Percentiles rank a stretch among this genome's conserved stretches.
Evolutionary conservation across 164 flowering plant genomes (phyloP).

Genomic region (Litsea cubeba): DNA sequence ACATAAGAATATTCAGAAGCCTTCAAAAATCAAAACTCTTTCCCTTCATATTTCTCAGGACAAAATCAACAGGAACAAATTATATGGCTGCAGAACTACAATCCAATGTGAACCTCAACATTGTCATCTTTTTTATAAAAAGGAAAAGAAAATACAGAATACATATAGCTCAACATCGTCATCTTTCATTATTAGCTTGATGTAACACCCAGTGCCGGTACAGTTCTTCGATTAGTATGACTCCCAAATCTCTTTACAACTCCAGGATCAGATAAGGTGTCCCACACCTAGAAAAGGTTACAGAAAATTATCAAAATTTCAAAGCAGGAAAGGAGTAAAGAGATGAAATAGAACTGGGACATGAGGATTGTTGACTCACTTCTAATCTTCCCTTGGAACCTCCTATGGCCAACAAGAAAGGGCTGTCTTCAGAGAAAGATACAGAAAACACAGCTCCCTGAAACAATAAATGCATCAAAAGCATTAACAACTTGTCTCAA

Average conservation of each 20-base stretch:
- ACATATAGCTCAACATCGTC: too few relatives aligned
- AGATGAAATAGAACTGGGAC: neutral
- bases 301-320: neutral
- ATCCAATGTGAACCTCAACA: too few relatives aligned
- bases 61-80: too few relatives aligned
- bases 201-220: neutral
- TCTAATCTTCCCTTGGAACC: constrained; percentile 77
- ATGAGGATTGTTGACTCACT: constrained; percentile 37
- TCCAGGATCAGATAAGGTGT: constrained; percentile 43
- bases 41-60: too few relatives aligned
- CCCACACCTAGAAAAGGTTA: constrained; percentile 51
- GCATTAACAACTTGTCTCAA: neutral
- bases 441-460: constrained; percentile 82
- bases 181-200: too few relatives aligned
- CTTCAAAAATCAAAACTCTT: too few relatives aligned
- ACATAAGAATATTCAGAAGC: too few relatives aligned
- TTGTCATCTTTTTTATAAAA: too few relatives aligned
- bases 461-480: constrained; percentile 6
- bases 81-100: too few relatives aligned
- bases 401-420: constrained; percentile 76
- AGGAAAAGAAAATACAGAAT: too few relatives aligned
- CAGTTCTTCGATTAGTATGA: constrained; percentile 10
- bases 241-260: constrained; percentile 48
- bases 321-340: neutral
- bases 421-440: constrained; percentile 70